These are phyloP conservation scores for Phyllostachys edulis DNA, from an alignment of 176 grass and related monocot genomes.

Conservation along the genomic window DNA sequence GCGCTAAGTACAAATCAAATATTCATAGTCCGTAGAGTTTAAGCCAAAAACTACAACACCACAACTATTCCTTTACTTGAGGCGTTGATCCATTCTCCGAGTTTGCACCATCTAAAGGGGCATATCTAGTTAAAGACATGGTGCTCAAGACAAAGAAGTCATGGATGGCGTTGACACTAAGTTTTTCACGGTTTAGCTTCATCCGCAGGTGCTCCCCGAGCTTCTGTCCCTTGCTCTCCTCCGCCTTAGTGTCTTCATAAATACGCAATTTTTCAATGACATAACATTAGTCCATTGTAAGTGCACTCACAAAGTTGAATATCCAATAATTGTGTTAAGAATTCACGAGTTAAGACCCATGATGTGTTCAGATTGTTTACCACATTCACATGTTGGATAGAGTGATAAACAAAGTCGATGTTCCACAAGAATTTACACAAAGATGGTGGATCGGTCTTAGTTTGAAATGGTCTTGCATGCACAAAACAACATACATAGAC, in stretches of 20 bases:
- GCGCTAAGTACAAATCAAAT: too few relatives aligned
- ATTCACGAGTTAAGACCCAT: neutral
- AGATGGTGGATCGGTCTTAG: neutral
- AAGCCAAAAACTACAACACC: conserved; percentile 14
- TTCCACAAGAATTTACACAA: neutral
- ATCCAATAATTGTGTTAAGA: neutral
- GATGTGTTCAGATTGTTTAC: neutral
- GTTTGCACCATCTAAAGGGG: neutral
- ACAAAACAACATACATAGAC: neutral
- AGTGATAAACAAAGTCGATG: neutral
- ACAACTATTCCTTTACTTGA: conserved; percentile 15
- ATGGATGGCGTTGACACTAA: neutral
- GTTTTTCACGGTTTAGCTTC: conserved; percentile 40
- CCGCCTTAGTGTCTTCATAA: neutral
- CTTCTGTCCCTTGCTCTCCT: conserved; percentile 28
- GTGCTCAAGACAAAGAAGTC: neutral
- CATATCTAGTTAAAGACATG: conserved; percentile 11
- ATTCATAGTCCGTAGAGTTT: neutral
- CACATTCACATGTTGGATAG: neutral
- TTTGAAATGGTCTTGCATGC: neutral
- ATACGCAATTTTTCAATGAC: neutral
- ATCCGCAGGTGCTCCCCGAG: conserved; percentile 18
- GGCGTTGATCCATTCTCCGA: conserved; percentile 9
- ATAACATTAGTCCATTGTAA: neutral
- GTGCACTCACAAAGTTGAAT: neutral